Base-by-base conservation (phyloP, 2,329 filamentous ascomycete species). In the Aureobasidium musti region DNA sequence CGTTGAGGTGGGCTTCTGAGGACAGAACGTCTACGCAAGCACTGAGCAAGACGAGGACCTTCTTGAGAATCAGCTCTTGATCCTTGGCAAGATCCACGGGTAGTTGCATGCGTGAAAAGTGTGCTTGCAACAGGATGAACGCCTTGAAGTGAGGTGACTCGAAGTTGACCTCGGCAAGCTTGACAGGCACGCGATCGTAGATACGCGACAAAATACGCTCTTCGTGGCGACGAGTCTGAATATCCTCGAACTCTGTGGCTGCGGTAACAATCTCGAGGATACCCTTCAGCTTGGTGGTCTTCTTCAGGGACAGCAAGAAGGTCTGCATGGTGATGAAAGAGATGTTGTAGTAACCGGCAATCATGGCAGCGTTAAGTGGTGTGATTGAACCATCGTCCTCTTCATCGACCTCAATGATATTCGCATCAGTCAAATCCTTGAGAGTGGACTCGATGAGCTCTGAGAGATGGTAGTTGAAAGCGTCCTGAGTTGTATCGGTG, bases 251-350 rank as follows among this genome's bases (percentile, higher is more conserved):
- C 76, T 99, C 95, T 1, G 92, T 96, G 5, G 96, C 96, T 0
- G 95, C 96, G 1, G 95, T 97, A 68, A 98, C 89, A 73, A 99
- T 98, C 78, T 99, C 95, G 65, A 99, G 83, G 50, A 99, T 93
- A 54, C 92, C 92, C 84, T 99, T 99, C 70, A 99, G 87, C 82
- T 97, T 98, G 4, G 93, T 98, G 72, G 89, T 89, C 49, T 88
- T 88, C 65, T 87, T 93, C 54, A 99, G 84, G 17, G 95, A 99
- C 66, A 99, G 83, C 61, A 99, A 83, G 83, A 99, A 94, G 0
- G 95, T 99, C 80, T 99, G 94, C 93, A 99, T 99, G 2, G 95
- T 99, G 77, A 97, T 91, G 80, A 97, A 98, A 6, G 94, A 97
- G 74, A 99, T 97, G 79, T 97, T 98, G 84, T 99, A 99, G 83